These are phyloP conservation scores for Penicillium sp. DNA, from an alignment of 2,329 filamentous ascomycete genomes.

Conservation along the genomic window DNA sequence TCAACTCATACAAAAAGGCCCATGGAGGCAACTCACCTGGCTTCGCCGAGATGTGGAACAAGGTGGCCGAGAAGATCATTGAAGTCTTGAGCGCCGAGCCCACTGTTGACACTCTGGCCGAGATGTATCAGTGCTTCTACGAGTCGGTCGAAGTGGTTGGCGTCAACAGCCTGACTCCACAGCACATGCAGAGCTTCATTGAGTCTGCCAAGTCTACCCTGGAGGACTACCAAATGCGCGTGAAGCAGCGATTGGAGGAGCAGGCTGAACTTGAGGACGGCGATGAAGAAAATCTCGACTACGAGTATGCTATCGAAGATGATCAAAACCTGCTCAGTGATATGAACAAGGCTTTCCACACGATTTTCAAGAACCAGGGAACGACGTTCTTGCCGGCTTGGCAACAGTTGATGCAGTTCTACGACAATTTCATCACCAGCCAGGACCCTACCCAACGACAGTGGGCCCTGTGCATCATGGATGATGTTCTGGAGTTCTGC, in stretches of 20 bases:
- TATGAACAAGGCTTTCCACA: conserved; percentile 99
- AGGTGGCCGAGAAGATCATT: conserved; percentile 81
- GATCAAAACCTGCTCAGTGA: conserved; percentile 94
- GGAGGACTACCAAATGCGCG: conserved; percentile 86
- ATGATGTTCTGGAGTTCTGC: conserved; percentile 96
- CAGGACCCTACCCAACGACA: conserved; percentile 84
- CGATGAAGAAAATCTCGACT: conserved; percentile 82
- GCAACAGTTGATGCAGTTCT: conserved; percentile 79
- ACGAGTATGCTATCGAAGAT: conserved; percentile 87
- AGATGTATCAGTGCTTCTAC: conserved; percentile 99
- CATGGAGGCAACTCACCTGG: conserved; percentile 76
- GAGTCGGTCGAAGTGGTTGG: conserved; percentile 94
- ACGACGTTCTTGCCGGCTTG: conserved; percentile 77
- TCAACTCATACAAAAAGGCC: conserved; percentile 89
- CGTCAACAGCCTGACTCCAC: conserved; percentile 68
- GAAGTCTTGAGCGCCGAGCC: conserved; percentile 92
- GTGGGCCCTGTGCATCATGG: conserved; percentile 98
- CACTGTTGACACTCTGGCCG: conserved; percentile 89
- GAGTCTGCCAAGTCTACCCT: conserved; percentile 77
- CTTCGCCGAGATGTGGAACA: conserved; percentile 75
- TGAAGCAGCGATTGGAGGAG: conserved; percentile 76
- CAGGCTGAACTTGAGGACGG: conserved; percentile 77
- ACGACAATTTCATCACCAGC: conserved; percentile 76
- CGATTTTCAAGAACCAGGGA: conserved; percentile 95
- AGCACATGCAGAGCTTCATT: conserved; percentile 83